phyloP scores from a whole-genome alignment of 2,329 filamentous ascomycete species.

The Proliferodiscus dingleyae region DNA sequence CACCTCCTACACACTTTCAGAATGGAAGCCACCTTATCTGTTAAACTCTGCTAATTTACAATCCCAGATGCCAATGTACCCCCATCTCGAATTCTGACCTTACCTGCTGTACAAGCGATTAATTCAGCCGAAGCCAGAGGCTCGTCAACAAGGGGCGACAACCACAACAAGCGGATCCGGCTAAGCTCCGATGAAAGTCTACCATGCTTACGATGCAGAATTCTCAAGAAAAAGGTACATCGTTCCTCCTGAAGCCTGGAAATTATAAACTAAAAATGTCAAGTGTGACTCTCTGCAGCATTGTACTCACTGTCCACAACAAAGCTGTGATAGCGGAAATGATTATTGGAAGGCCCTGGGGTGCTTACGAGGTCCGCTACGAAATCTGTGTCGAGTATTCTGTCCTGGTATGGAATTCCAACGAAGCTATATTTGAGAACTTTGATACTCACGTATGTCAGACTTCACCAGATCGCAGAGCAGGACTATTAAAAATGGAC shows the following conservation, averaged over 20 bases:
- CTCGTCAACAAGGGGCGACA: too few species aligned
- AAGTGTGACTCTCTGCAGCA: constrained; percentile 15
- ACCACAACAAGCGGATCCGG: constrained; percentile 12
- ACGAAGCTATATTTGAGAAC: not conserved
- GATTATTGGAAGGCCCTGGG: constrained; percentile 25
- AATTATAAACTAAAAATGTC: not conserved
- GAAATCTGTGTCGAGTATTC: constrained; percentile 12
- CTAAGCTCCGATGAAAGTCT: constrained; percentile 1
- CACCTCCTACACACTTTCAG: too few species aligned
- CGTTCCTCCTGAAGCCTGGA: not conserved
- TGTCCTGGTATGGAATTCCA: constrained; percentile 12
- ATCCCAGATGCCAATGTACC: too few species aligned
- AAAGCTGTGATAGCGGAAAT: constrained; percentile 16
- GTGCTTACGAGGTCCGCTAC: constrained; percentile 16
- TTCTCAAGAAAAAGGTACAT: constrained; percentile 17
- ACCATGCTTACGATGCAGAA: constrained; percentile 16
- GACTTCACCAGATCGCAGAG: constrained; percentile 14
- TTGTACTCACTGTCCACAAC: constrained; percentile 17
- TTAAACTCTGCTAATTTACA: too few species aligned
- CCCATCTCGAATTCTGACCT: too few species aligned
- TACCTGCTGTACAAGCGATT: too few species aligned
- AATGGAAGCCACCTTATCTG: too few species aligned
- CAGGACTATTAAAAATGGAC: constrained; percentile 7
- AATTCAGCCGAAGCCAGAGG: too few species aligned
- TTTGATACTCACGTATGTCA: not conserved